Evolutionary conservation across 495 filamentous ascomycete species (phyloP), one percentile per base, ranked within the genome.

Genomic region (Penicillium soppii): DNA sequence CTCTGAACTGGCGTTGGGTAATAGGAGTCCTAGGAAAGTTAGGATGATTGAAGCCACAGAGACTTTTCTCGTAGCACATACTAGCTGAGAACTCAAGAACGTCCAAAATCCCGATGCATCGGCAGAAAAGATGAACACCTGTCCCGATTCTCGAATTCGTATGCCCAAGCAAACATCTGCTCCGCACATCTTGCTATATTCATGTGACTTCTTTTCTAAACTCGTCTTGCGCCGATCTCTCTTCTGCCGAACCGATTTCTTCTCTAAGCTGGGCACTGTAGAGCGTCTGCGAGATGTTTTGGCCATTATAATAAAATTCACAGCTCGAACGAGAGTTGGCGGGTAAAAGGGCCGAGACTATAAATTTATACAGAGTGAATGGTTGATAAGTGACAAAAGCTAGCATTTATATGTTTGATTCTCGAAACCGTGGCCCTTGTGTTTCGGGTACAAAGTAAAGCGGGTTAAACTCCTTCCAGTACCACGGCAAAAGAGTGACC

Each of bases 131-230:
- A 52, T 52, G 15, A 33, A 42, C n/a, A 59, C 52, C 20, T 50
- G 43, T 17, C 57, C 52, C 19, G 52, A 53, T 29, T 59, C 52
- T 27, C 41, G 33, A 15, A 59, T 26, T 9, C 48, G 39, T 32
- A 59, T 59, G 20, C 57, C 44, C 2, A 59, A 22, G 25, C 33
- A 59, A 21, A 59, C 50, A 49, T 59, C 52, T 33, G 57, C 49
- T 12, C 50, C 49, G 32, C 43, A 61, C 15, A 57, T 42, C 42
- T 52, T 49, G 37, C 56, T 52, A 46, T 56, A 50, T 27, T 60
- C 22, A 29, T 13, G 49, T 19, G 49, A 50, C 19, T 50, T 60
- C 45, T 44, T 55, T 41, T 53, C 47, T 26, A 59, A 26, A 36
- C 25, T 52, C 17, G 35, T n/a, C 43, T 16, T 55, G 23, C 51